Evolutionary conservation across 768 basidiomycete genomes (phyloP).

Genomic region (Amanita phalloides): DNA sequence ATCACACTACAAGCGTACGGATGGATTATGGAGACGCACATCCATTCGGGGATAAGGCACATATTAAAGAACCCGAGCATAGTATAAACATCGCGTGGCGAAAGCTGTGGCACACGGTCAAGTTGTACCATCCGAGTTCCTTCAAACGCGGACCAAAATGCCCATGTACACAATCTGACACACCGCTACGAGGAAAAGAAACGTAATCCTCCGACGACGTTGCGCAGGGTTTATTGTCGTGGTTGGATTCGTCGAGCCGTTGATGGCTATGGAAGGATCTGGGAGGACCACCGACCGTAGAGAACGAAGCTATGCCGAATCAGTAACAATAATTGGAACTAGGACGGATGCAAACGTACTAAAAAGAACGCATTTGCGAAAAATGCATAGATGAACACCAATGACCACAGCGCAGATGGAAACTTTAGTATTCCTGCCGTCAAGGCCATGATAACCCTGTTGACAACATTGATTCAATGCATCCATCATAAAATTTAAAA

Average conservation of each 20-base stretch:
- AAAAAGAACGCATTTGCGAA: constrained; percentile 91
- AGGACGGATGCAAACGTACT: constrained; percentile 30
- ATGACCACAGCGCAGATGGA: constrained; percentile 49
- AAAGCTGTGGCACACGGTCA: background rate
- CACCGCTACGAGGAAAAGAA: constrained; percentile 80
- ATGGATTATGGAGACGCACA: no score
- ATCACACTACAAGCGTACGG: no score
- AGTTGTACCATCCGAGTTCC: background rate
- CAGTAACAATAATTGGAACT: background rate
- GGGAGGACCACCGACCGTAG: constrained; percentile 87
- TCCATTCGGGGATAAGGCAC: no score
- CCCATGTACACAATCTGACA: constrained; percentile 82
- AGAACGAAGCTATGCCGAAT: constrained; percentile 63
- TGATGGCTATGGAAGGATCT: constrained; percentile 42
- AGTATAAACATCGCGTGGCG: background rate
- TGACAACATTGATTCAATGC: background rate
- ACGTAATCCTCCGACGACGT: constrained; percentile 76
- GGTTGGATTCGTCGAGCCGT: constrained; percentile 19
- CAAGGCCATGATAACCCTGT: constrained; percentile 78
- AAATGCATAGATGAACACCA: constrained; percentile 79
- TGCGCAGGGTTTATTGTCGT: constrained; percentile 67
- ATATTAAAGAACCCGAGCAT: no score
- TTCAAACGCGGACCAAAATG: constrained; percentile 50
- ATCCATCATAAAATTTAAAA: background rate
- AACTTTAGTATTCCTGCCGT: constrained; percentile 56